Percentiles rank a stretch among this genome's conserved stretches.
These are phyloP conservation scores for Penicillium parvum DNA, from an alignment of 495 filamentous ascomycete species.

Conservation along the genomic window DNA sequence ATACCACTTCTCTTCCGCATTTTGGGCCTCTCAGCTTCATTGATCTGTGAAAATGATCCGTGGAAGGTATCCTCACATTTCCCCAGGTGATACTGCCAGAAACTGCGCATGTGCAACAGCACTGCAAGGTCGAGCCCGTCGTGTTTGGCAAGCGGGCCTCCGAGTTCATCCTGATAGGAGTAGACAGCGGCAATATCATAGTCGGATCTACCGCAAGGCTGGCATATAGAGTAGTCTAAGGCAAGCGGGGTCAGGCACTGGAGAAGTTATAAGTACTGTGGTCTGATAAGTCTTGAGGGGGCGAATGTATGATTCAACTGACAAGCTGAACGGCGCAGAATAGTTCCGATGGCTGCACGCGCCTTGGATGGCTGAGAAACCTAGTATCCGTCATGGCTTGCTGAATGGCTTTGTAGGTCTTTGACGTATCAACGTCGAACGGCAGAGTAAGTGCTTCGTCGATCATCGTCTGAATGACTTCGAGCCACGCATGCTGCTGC, in stretches of 20 bases:
- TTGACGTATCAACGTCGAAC: slow-evolving; percentile 11
- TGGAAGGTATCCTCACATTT: slow-evolving; percentile 23
- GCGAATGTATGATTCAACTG: neutral
- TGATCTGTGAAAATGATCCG: slow-evolving; percentile 18
- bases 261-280: neutral
- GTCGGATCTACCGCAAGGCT: slow-evolving; percentile 25
- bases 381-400: slow-evolving; percentile 10
- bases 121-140: slow-evolving; percentile 11
- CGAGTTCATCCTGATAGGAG: slow-evolving; percentile 5
- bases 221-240: slow-evolving; percentile 17
- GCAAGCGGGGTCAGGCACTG: slow-evolving; percentile 31
- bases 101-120: slow-evolving; percentile 32
- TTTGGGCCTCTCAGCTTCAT: slow-evolving; percentile 14
- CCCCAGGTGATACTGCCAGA: slow-evolving; percentile 37
- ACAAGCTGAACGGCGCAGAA: slow-evolving; percentile 35
- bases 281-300: neutral
- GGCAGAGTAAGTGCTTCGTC: slow-evolving; percentile 13
- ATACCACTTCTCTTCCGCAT: slow-evolving; percentile 4
- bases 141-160: slow-evolving; percentile 9
- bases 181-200: slow-evolving; percentile 32
- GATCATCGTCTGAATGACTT: slow-evolving; percentile 28
- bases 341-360: slow-evolving; percentile 12
- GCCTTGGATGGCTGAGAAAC: slow-evolving; percentile 24
- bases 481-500: slow-evolving; percentile 25
- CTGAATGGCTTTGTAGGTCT: slow-evolving; percentile 22